Base-by-base conservation (phyloP, 1,284 basidiomycete genomes). In the Mrakiaceae sp. region DNA sequence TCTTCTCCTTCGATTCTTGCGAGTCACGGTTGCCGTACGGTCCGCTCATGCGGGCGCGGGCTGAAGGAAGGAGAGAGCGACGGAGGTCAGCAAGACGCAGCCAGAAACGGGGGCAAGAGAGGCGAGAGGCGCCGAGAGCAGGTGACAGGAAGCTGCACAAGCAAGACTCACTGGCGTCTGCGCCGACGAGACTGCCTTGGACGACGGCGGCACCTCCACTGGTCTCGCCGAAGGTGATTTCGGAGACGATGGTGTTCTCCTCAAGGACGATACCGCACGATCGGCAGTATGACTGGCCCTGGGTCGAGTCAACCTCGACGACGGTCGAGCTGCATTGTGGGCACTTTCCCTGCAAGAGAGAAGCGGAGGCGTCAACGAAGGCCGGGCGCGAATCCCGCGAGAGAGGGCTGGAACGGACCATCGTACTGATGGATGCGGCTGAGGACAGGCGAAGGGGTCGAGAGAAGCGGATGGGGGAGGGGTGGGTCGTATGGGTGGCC, bases 171-270 rank as follows among this genome's bases (percentile, higher is more conserved):
- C 94, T 94, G 64, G 92, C 86, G 66, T 90, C 88, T 70, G 90
- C 87, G 0, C 84, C 88, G n/a, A 99, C 89, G 73, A 90, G 96
- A 12, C 89, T 87, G 16, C 96, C 96, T 73, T 95, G 90, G 0
- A 97, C 93, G 79, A 96, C 90, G 0, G 95, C 92, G 10, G 92
- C 91, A 46, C 96, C 96, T 56, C 84, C 84, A 6, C 88, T 84
- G 8, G 89, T 90, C 78, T 99, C 96, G 40, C 91, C 91, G 72
- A 99, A 99, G 0, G 87, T 87, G 67, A 98, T 84, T 74, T 97
- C 85, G 69, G 87, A 90, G 12, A 98, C 92, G 69, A 98, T 95
- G 7, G 88, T 86, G 72, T 91, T 94, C 77, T 97, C 90, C 75
- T 97, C 93, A 11, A 96, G 82, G 14, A 98, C 91, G 10, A 86